Conservation (phyloP, 257 asterid genomes). For the Nicotiana sylvestris region DNA sequence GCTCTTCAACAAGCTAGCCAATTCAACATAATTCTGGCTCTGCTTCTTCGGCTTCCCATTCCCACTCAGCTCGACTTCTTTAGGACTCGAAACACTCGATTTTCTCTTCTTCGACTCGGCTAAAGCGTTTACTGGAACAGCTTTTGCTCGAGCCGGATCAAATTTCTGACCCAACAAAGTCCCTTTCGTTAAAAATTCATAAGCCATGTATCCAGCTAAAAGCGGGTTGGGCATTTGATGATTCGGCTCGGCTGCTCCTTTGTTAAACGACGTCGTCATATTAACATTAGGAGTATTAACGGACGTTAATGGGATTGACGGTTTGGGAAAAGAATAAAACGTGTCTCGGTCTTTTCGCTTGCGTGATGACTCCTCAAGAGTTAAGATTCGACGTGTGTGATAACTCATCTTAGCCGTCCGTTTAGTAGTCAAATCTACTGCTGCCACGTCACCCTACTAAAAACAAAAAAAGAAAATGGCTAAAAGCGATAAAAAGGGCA, state of each 20-base stretch:
- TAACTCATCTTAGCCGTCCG: conserved; percentile 57
- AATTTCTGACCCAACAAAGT: conserved; percentile 50
- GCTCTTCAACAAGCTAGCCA: conserved; percentile 50
- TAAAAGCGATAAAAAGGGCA: conserved; percentile 16
- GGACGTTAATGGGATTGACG: conserved; percentile 34
- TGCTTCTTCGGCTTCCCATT: conserved; percentile 11
- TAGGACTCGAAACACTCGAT: conserved; percentile 3
- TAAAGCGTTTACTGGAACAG: conserved; percentile 17
- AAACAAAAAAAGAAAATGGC: conserved; percentile 12
- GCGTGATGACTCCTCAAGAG: conserved; percentile 43
- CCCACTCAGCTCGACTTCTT: neutral
- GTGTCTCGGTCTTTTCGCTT: conserved; percentile 58
- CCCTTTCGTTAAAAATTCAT: conserved; percentile 54
- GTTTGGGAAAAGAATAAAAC: conserved; percentile 20
- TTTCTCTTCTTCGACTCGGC: conserved; percentile 33
- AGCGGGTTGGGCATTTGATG: conserved; percentile 39
- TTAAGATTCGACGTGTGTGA: conserved; percentile 33
- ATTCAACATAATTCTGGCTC: conserved; percentile 44
- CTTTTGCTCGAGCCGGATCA: conserved; percentile 52
- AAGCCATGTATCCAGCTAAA: conserved; percentile 70
- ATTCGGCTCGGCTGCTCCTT: conserved; percentile 10
- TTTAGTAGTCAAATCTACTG: neutral
- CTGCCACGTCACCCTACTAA: conserved; percentile 30
- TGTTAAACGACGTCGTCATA: conserved; percentile 24
- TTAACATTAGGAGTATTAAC: conserved; percentile 13